A percentile compares a stretch with the other conserved stretches of the same genome.
phyloP scores from a whole-genome alignment of 176 grass and related monocot genomes.

The Cocos nucifera region DNA sequence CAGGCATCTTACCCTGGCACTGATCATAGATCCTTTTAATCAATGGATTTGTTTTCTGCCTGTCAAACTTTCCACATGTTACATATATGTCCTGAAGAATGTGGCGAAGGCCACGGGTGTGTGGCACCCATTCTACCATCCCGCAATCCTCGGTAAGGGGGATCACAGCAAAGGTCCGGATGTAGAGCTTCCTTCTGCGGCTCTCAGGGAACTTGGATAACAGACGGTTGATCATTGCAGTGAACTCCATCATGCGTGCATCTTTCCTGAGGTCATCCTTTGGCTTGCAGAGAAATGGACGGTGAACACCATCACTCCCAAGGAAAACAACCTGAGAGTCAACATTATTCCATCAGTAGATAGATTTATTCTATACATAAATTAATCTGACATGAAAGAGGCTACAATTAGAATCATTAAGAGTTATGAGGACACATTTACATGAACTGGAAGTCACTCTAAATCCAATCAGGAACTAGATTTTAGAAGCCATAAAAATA shows the following conservation, averaged over 20 bases:
- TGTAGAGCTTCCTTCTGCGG: conserved; percentile 84
- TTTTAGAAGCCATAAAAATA: too few relatives aligned
- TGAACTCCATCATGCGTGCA: conserved; percentile 99
- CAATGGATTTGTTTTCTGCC: conserved; percentile 55
- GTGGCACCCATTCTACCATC: conserved; percentile 89
- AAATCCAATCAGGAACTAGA: too few relatives aligned
- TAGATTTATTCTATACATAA: too few relatives aligned
- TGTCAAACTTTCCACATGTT: conserved; percentile 67
- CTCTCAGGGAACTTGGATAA: conserved; percentile 91
- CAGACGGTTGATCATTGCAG: conserved; percentile 85
- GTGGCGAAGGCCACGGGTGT: conserved; percentile 73
- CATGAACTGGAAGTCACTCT: too few relatives aligned
- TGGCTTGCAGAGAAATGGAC: conserved; percentile 81
- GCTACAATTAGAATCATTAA: too few relatives aligned
- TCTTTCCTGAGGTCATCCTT: conserved; percentile 94
- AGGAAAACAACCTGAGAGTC: conserved; percentile 65
- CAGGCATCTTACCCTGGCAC: conserved; percentile 54
- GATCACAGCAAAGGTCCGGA: conserved; percentile 88
- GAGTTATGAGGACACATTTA: too few relatives aligned
- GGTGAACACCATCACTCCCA: conserved; percentile 60
- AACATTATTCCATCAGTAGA: conserved; percentile 6
- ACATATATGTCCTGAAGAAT: conserved; percentile 98
- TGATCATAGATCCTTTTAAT: conserved; percentile 85
- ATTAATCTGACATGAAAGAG: too few relatives aligned
- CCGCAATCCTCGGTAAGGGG: conserved; percentile 97